Evolutionary conservation across 2,329 filamentous ascomycete genomes (phyloP).

Genomic region (Venturia aucupariae): DNA sequence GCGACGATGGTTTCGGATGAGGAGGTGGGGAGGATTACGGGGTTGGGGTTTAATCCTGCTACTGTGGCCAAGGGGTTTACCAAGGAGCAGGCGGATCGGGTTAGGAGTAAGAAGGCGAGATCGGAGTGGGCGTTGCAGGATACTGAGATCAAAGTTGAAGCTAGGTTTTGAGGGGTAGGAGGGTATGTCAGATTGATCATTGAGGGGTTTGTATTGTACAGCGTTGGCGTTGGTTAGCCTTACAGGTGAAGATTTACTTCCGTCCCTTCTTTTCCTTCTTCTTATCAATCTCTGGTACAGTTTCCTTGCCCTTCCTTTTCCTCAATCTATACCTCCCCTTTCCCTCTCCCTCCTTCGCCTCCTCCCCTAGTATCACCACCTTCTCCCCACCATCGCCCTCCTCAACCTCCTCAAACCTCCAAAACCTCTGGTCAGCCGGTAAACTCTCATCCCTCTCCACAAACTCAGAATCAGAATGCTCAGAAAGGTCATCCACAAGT

Average conservation of each 20-base stretch:
- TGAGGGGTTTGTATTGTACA: too few species aligned
- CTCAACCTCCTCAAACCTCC: not conserved
- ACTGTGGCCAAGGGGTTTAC: slow-evolving; percentile 85
- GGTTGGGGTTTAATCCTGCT: slow-evolving; percentile 84
- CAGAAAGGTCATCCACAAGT: not conserved
- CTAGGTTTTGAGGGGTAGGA: slow-evolving; percentile 46
- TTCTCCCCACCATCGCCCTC: not conserved
- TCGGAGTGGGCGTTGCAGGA: slow-evolving; percentile 72
- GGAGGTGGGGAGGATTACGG: slow-evolving; percentile 55
- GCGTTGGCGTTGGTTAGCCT: too few species aligned
- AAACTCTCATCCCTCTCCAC: not conserved
- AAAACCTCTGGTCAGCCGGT: not conserved
- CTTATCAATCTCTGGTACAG: too few species aligned
- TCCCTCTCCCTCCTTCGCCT: not conserved
- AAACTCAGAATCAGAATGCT: not conserved
- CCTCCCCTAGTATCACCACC: not conserved
- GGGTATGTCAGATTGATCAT: too few species aligned
- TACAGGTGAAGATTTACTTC: too few species aligned
- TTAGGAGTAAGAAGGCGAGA: slow-evolving; percentile 58
- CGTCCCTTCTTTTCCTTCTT: too few species aligned
- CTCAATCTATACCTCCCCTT: not conserved
- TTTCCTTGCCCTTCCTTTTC: not conserved
- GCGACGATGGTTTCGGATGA: slow-evolving; percentile 52
- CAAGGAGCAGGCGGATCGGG: slow-evolving; percentile 57
- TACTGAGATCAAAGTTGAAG: slow-evolving; percentile 61